Evolutionary conservation across 805 yeast species (phyloP), one percentile per base, ranked within the genome.

Genomic region (Nakazawaea siamensis): DNA sequence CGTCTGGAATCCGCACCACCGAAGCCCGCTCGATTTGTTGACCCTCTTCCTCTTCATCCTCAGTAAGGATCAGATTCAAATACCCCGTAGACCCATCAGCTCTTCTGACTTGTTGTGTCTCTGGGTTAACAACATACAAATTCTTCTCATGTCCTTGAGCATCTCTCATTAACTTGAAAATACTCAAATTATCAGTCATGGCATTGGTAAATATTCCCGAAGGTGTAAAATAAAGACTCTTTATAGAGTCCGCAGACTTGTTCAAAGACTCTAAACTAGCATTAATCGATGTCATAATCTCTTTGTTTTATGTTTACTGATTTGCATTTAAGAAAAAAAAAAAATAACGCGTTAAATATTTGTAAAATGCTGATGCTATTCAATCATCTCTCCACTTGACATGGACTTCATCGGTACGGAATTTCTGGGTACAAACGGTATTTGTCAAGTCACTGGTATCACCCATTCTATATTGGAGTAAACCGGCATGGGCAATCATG

Each of bases 401-500:
- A 47, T 69, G 72, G 3, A 90, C 98, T 51, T 88, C 96, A 49
- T 90, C 97, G 0, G 98, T 90, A 51, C 98, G 66, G 58, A 86
- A 92, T 51, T 92, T 70, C 56, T 92, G 98, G 0, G 95, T 82
- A 46, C 96, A 92, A 2, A 84, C 88, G 1, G 95, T 81, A 38
- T 83, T 74, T 18, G 62, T 53, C 32, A 90, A 47, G 5, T 64
- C 67, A 18, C 61, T 68, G 2, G 73, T 73, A 37, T 73, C 76
- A 1, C 97, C 96, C 68, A 79, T 81, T 46, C 97, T 66, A 51
- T 76, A 87, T 34, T 82, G 84, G 40, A 92, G 55, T 31, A 92
- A 61, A 0, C 98, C 98, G 0, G 98, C 97, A 50, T 92, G 98
- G 0, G 98, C 98, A 49, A 92, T 92, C 98, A 92, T 92, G 25